Base-by-base conservation (phyloP, 2,329 filamentous ascomycete species). In the Fusarium dlaminii region DNA sequence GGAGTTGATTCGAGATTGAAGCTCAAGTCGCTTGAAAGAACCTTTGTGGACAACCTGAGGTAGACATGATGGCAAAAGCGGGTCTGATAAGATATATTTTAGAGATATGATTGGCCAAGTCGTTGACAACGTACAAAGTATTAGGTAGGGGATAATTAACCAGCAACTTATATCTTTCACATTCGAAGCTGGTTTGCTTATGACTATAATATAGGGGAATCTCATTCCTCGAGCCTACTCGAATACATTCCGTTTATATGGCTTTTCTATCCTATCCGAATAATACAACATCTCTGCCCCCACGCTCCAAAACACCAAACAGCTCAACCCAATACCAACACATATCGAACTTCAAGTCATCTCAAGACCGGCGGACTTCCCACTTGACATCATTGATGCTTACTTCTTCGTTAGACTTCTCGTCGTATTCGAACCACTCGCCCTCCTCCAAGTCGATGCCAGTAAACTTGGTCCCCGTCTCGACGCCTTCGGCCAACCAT, bases 391-490 rank as follows among this genome's bases (percentile, higher is more conserved):
- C 94, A 81, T 94, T 96, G 81, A 98, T 95, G 82, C 94, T 96
- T 52, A 98, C 95, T 82, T 98, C 95, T 56, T 97, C 94, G 2
- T 92, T 89, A 1, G 94, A 89, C 86, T 98, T 98, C 84, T 98
- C 95, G 77, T 98, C 95, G 79, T 98, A 99, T 78, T 98, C 96
- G 82, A 93, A 99, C 96, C 96, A 99, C 78, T 99, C 96, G 32
- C 94, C 96, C 34, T 99, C 96, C 0, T 87, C 86, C 63, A 99
- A 84, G 76, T 98, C 95, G 61, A 98, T 93, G 10, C 84, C 90
- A 0, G 90, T 87, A 79, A 99, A 99, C 78, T 94, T 93, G 45
- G 93, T 96, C 15, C 87, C 88, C 0, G 94, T 95, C 24, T 98
- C 95, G 22, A 88, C 68, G 7, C 95, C 96, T 52, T 93, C 94